Percentiles rank a stretch among this genome's conserved stretches.
These are phyloP conservation scores for Massospora cicadina DNA, from an alignment of 371 early-diverging fungal species.

Conservation along the genomic window DNA sequence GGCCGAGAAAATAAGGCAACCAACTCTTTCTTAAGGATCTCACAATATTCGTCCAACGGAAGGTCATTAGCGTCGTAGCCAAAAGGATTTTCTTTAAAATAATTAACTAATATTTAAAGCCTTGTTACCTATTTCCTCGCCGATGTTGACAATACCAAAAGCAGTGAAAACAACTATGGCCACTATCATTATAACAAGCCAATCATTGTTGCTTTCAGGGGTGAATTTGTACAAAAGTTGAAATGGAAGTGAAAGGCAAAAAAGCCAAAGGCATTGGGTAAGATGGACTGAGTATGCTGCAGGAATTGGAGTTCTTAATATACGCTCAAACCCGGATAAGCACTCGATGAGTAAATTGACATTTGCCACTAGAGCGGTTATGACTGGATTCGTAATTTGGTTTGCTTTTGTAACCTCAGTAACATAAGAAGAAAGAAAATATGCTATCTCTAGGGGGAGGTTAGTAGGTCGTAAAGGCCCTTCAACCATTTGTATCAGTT, in stretches of 20 bases:
- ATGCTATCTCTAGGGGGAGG: conserved; percentile 26
- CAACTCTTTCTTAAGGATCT: conserved; percentile 17
- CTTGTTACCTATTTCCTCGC: conserved; percentile 54
- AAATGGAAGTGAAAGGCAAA: conserved; percentile 47
- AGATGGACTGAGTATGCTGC: conserved; percentile 64
- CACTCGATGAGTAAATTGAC: conserved; percentile 24
- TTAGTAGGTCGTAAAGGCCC: conserved; percentile 17
- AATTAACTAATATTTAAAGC: conserved; percentile 44
- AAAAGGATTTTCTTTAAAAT: conserved; percentile 32
- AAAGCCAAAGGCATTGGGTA: conserved; percentile 43
- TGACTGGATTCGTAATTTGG: conserved; percentile 16
- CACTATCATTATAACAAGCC: conserved; percentile 39
- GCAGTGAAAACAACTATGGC: conserved; percentile 42
- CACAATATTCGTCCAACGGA: conserved; percentile 21
- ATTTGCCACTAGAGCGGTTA: conserved; percentile 17
- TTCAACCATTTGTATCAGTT: not conserved
- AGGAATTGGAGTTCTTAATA: conserved; percentile 62
- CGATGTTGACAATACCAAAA: conserved; percentile 50
- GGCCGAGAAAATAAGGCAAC: conserved; percentile 13
- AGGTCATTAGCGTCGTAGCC: conserved; percentile 19
- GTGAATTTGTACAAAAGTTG: conserved; percentile 31
- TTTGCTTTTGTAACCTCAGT: conserved; percentile 14
- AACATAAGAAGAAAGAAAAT: conserved; percentile 22
- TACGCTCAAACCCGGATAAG: conserved; percentile 46
- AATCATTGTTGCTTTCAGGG: conserved; percentile 18